phyloP scores from a whole-genome alignment of 2,329 filamentous ascomycete species.

The Leptosphaerulina australis region DNA sequence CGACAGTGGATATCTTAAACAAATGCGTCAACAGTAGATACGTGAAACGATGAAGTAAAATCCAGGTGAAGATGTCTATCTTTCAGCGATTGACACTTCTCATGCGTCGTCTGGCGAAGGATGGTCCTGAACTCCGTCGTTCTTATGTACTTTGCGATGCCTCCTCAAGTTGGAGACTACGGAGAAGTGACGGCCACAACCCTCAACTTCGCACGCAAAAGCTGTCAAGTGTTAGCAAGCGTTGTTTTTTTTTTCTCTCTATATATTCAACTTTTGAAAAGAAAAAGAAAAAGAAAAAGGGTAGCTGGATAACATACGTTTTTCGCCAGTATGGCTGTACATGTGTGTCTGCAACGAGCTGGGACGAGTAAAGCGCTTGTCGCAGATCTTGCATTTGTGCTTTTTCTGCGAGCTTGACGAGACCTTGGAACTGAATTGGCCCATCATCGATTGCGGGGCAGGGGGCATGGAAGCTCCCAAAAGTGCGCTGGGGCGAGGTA shows the following conservation, averaged over 20 bases:
- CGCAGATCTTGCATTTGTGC: slow-evolving; percentile 99
- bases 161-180: slow-evolving; percentile 94
- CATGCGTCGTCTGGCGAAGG: slow-evolving; percentile 56
- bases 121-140: slow-evolving; percentile 60
- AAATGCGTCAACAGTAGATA: slow-evolving; percentile 31
- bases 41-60: slow-evolving; percentile 24
- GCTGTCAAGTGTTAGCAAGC: slow-evolving; percentile 60
- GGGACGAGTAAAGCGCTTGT: slow-evolving; percentile 94
- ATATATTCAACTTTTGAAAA: no score
- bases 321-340: slow-evolving; percentile 98
- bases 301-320: slow-evolving; percentile 70
- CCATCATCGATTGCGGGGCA: slow-evolving; percentile 96
- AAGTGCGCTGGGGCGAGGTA: slow-evolving; percentile 76
- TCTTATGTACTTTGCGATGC: slow-evolving; percentile 95
- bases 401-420: slow-evolving; percentile 97
- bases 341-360: slow-evolving; percentile 96
- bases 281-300: no score
- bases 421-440: slow-evolving; percentile 95
- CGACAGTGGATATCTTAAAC: slow-evolving; percentile 48
- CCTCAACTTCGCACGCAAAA: slow-evolving; percentile 91
- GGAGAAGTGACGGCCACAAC: slow-evolving; percentile 94
- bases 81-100: slow-evolving; percentile 32
- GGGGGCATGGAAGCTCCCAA: slow-evolving; percentile 69
- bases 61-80: slow-evolving; percentile 31
- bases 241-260: no score